Evolutionary conservation across 495 filamentous ascomycete genomes (phyloP).

Genomic region (Amniculicola lignicola): DNA sequence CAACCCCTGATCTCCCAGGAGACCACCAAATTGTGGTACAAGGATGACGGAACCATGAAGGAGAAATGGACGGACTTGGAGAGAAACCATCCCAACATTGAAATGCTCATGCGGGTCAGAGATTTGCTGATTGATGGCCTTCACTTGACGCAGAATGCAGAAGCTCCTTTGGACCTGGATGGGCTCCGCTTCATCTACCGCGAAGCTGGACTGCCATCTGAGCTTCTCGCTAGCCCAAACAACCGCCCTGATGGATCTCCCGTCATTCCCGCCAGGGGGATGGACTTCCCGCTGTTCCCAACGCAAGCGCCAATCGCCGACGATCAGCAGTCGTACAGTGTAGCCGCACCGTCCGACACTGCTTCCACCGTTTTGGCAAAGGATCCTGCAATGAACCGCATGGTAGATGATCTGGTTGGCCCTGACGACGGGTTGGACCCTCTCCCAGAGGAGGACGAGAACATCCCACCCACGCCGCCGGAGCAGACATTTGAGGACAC

Average conservation of each 20-base stretch:
- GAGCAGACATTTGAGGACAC: slow-evolving; percentile 38
- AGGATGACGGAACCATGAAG: slow-evolving; percentile 49
- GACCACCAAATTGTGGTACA: slow-evolving; percentile 52
- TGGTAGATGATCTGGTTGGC: slow-evolving; percentile 66
- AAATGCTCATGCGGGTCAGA: slow-evolving; percentile 67
- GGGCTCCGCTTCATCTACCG: slow-evolving; percentile 28
- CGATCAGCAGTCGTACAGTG: slow-evolving; percentile 31
- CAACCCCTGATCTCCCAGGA: slow-evolving; percentile 57
- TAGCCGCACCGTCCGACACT: slow-evolving; percentile 35
- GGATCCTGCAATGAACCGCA: slow-evolving; percentile 44
- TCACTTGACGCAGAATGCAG: slow-evolving; percentile 16
- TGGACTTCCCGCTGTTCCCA: slow-evolving; percentile 27
- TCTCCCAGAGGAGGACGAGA: slow-evolving; percentile 35
- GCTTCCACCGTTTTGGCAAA: slow-evolving; percentile 32
- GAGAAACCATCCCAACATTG: slow-evolving; percentile 60
- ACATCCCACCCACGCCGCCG: slow-evolving; percentile 39
- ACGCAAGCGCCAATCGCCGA: slow-evolving; percentile 21
- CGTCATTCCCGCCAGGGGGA: slow-evolving; percentile 34
- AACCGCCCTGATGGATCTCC: slow-evolving; percentile 25
- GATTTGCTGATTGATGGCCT: slow-evolving; percentile 67
- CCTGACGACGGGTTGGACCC: slow-evolving; percentile 46
- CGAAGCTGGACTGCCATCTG: slow-evolving; percentile 29
- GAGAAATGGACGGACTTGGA: slow-evolving; percentile 57
- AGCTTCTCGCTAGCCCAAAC: slow-evolving; percentile 29
- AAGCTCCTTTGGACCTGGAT: slow-evolving; percentile 27